A percentile compares a stretch with the other conserved stretches of the same genome.
These are phyloP conservation scores for Arthroderma sp. DNA, from an alignment of 2,329 filamentous ascomycete species.

Conservation along the genomic window DNA sequence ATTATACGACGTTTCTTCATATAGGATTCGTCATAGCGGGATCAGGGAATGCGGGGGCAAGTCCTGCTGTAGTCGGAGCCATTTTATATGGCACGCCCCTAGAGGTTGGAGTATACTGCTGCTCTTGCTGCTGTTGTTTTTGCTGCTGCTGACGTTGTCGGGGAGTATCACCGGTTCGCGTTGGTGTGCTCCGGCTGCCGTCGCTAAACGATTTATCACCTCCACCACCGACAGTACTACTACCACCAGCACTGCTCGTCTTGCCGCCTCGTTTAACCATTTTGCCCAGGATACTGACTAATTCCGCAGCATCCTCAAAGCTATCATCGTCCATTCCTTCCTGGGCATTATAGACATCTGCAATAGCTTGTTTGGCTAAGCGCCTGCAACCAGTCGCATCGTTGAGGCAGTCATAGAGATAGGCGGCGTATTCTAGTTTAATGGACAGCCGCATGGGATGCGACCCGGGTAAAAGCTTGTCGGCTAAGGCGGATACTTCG, in stretches of 20 bases:
- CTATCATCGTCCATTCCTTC: slow-evolving; percentile 93
- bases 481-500: slow-evolving; percentile 61
- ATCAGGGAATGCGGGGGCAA: slow-evolving; percentile 1
- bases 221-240: slow-evolving; percentile 18
- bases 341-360: slow-evolving; percentile 79
- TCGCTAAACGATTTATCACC: slow-evolving; percentile 20
- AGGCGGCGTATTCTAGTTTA: slow-evolving; percentile 84
- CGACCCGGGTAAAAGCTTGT: slow-evolving; percentile 65
- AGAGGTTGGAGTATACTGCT: not conserved
- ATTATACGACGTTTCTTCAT: not conserved
- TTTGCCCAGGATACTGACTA: slow-evolving; percentile 72
- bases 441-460: slow-evolving; percentile 81
- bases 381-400: slow-evolving; percentile 63
- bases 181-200: slow-evolving; percentile 18
- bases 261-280: slow-evolving; percentile 67
- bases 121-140: slow-evolving; percentile 1
- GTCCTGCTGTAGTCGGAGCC: not conserved
- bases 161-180: slow-evolving; percentile 6
- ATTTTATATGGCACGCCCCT: not conserved
- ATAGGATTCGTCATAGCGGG: slow-evolving; percentile 5
- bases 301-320: slow-evolving; percentile 79
- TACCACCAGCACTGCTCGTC: slow-evolving; percentile 17
- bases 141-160: slow-evolving; percentile 8
- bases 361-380: slow-evolving; percentile 69
- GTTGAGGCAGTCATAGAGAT: slow-evolving; percentile 83